Conservation (phyloP, 2,329 filamentous ascomycete genomes). For the Parafenestella ontariensis region DNA sequence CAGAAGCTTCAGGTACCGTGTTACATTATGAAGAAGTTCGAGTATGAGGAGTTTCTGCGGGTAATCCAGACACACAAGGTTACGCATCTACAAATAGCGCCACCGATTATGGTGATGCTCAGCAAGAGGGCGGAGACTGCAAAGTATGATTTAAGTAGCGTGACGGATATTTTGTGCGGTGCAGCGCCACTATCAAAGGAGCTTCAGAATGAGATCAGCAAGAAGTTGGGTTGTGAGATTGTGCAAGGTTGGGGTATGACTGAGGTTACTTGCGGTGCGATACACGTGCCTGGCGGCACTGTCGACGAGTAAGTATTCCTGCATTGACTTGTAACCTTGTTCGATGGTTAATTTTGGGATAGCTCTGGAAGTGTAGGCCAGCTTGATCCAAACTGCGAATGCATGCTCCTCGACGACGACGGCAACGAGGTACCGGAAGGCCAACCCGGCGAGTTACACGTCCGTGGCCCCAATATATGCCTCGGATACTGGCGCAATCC, state of each 20-base stretch:
- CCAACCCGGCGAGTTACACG: slow-evolving; percentile 49
- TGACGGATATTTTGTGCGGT: slow-evolving; percentile 51
- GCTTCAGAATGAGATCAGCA: slow-evolving; percentile 50
- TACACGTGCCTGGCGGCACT: slow-evolving; percentile 45
- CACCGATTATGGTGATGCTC: slow-evolving; percentile 55
- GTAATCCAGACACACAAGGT: slow-evolving; percentile 48
- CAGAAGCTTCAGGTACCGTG: slow-evolving; percentile 55
- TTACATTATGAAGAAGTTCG: slow-evolving; percentile 53
- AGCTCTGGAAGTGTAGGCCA: slow-evolving; percentile 51
- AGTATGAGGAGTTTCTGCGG: slow-evolving; percentile 49
- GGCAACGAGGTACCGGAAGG: slow-evolving; percentile 50
- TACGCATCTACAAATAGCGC: slow-evolving; percentile 51
- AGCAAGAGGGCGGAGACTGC: slow-evolving; percentile 52
- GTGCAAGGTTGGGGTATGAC: slow-evolving; percentile 54
- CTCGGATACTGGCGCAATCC: slow-evolving; percentile 53
- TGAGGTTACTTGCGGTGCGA: slow-evolving; percentile 52
- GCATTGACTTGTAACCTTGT: background rate
- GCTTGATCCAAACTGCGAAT: slow-evolving; percentile 50
- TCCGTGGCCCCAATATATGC: slow-evolving; percentile 51
- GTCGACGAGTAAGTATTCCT: slow-evolving; percentile 38
- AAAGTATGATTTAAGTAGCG: slow-evolving; percentile 50
- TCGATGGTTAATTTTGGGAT: background rate
- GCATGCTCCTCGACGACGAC: slow-evolving; percentile 53
- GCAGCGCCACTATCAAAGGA: slow-evolving; percentile 53
- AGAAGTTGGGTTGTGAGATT: slow-evolving; percentile 45